Conservation (phyloP, 2,329 filamentous ascomycete species). For the Colletotrichum neosansevieriae region DNA sequence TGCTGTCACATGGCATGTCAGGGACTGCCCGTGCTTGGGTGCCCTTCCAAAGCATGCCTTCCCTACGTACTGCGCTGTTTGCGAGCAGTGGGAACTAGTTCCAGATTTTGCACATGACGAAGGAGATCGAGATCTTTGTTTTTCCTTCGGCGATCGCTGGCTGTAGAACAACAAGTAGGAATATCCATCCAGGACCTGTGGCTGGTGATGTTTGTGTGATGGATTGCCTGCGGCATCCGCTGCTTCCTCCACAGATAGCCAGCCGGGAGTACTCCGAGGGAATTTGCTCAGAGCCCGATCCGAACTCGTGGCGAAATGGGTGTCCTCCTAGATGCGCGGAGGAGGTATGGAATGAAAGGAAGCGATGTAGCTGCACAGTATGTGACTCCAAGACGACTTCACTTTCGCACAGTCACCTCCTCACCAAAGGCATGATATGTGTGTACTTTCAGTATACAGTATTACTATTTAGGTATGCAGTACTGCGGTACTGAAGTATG, state of each 20-base stretch:
- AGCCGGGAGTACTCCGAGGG: slow-evolving; percentile 14
- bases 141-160: neutral
- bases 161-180: neutral
- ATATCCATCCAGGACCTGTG: neutral
- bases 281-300: neutral
- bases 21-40: slow-evolving; percentile 25
- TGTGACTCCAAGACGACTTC: neutral
- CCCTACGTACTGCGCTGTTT: too few species aligned
- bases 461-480: too few species aligned
- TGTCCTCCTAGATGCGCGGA: neutral
- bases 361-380: slow-evolving; percentile 16
- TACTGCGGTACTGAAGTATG: too few species aligned
- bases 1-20: slow-evolving; percentile 34
- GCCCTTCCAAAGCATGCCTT: neutral
- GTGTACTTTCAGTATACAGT: too few species aligned
- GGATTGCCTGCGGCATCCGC: slow-evolving; percentile 10
- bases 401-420: slow-evolving; percentile 21
- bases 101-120: slow-evolving; percentile 31
- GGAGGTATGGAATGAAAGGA: neutral
- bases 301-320: neutral
- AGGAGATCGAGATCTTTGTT: slow-evolving; percentile 17
- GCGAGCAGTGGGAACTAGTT: slow-evolving; percentile 18
- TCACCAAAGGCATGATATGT: neutral
- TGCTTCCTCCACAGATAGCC: slow-evolving; percentile 8
- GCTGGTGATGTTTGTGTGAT: slow-evolving; percentile 6